A percentile compares a stretch with the other conserved stretches of the same genome.
Conservation (phyloP, 1,139 yeast genomes). For the Pichia sp. region DNA sequence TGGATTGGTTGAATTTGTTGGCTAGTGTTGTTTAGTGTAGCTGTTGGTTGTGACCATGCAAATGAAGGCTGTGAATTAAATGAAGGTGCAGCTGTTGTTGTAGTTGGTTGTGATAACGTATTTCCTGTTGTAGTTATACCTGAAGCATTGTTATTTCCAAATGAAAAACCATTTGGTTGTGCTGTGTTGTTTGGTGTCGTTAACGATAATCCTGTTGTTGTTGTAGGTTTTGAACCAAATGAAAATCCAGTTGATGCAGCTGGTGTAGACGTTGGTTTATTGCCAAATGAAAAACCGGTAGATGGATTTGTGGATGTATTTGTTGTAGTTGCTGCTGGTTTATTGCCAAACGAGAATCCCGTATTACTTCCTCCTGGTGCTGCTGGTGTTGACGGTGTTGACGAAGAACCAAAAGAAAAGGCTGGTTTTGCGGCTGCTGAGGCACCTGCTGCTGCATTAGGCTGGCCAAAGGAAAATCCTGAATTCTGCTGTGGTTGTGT, state of each 20-base stretch:
- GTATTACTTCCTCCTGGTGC: not conserved
- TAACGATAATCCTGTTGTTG: slow-evolving; percentile 19
- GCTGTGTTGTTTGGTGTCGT: slow-evolving; percentile 2
- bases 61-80: slow-evolving; percentile 40
- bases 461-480: slow-evolving; percentile 17
- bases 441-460: slow-evolving; percentile 6
- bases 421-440: slow-evolving; percentile 11
- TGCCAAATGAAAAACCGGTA: slow-evolving; percentile 30
- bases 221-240: not conserved
- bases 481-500: slow-evolving; percentile 5
- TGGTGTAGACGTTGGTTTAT: slow-evolving; percentile 24
- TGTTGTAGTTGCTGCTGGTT: not conserved
- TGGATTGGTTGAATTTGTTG: not conserved
- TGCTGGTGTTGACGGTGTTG: slow-evolving; percentile 7
- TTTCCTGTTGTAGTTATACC: not conserved
- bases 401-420: slow-evolving; percentile 7
- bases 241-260: slow-evolving; percentile 7
- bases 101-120: not conserved
- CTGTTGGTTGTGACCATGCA: slow-evolving; percentile 33
- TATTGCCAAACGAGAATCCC: not conserved
- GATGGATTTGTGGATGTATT: not conserved
- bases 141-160: not conserved
- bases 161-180: slow-evolving; percentile 7
- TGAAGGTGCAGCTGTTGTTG: slow-evolving; percentile 32
- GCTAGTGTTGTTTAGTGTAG: slow-evolving; percentile 11